phyloP scores from a whole-genome alignment of 139 green algal genomes.

The Asterochloris sp. region DNA sequence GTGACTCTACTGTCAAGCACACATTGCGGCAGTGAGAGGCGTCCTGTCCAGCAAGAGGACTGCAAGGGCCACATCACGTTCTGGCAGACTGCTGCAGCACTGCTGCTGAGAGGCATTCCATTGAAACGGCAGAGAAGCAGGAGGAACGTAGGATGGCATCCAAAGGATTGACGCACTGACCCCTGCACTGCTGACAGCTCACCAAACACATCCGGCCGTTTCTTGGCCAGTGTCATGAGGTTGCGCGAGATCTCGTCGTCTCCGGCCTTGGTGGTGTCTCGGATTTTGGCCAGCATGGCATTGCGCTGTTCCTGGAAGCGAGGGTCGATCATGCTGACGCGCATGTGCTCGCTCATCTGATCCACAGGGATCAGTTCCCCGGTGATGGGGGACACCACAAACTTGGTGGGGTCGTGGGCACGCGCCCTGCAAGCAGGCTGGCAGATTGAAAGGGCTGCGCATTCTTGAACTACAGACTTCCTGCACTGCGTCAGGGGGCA shows the following conservation, averaged over 20 bases:
- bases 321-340: slow-evolving; percentile 86
- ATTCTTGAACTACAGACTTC: too few species aligned
- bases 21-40: too few species aligned
- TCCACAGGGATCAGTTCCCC: slow-evolving; percentile 74
- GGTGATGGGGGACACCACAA: slow-evolving; percentile 95
- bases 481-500: too few species aligned
- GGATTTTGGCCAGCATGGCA: slow-evolving; percentile 90
- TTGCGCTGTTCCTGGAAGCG: slow-evolving; percentile 93
- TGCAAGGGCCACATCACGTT: too few species aligned
- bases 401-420: slow-evolving; percentile 49
- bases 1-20: too few species aligned
- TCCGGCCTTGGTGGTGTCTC: slow-evolving; percentile 69
- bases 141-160: too few species aligned
- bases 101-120: too few species aligned
- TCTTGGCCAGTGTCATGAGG: slow-evolving; percentile 77
- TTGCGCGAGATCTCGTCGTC: slow-evolving; percentile 96
- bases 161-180: too few species aligned
- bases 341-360: slow-evolving; percentile 91
- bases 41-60: too few species aligned
- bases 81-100: too few species aligned
- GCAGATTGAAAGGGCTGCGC: too few species aligned
- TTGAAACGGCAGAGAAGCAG: too few species aligned
- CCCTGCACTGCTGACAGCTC: background rate
- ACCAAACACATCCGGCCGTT: slow-evolving; percentile 95
- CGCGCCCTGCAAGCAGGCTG: slow-evolving; percentile 1